These are phyloP conservation scores for Oryza rufipogon DNA, from an alignment of 176 grass and related monocot genomes.

Conservation along the genomic window DNA sequence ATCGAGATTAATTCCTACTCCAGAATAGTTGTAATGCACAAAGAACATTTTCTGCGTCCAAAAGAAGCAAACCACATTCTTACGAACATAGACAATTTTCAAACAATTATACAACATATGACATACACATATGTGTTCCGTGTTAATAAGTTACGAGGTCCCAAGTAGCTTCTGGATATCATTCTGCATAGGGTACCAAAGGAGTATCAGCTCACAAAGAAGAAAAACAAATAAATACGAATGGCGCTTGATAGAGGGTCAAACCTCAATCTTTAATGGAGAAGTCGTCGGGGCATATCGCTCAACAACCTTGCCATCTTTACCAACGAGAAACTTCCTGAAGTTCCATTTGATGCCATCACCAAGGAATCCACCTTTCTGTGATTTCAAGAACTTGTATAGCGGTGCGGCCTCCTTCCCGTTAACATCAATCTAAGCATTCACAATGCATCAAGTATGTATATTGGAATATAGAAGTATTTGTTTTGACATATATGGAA, in stretches of 20 bases:
- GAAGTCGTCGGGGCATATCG: conserved; percentile 55
- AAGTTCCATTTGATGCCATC: conserved; percentile 79
- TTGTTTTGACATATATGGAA: too few species aligned
- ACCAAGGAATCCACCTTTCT: conserved; percentile 59
- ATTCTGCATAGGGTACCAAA: conserved; percentile 24
- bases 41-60: not conserved
- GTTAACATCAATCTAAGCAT: conserved; percentile 57
- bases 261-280: conserved; percentile 60
- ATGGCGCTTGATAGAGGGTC: not conserved
- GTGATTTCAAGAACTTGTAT: conserved; percentile 62
- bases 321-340: conserved; percentile 61
- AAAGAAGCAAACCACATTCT: not conserved
- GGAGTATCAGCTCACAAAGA: not conserved
- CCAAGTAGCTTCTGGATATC: conserved; percentile 38
- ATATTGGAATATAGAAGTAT: not conserved
- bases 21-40: not conserved
- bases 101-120: not conserved
- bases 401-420: conserved; percentile 54
- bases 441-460: not conserved
- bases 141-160: conserved; percentile 8
- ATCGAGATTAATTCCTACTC: not conserved
- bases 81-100: not conserved
- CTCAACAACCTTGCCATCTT: conserved; percentile 58
- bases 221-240: not conserved
- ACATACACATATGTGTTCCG: not conserved